Base-by-base conservation (phyloP, 78 protist species). In the Dictyostelium capitatum region DNA sequence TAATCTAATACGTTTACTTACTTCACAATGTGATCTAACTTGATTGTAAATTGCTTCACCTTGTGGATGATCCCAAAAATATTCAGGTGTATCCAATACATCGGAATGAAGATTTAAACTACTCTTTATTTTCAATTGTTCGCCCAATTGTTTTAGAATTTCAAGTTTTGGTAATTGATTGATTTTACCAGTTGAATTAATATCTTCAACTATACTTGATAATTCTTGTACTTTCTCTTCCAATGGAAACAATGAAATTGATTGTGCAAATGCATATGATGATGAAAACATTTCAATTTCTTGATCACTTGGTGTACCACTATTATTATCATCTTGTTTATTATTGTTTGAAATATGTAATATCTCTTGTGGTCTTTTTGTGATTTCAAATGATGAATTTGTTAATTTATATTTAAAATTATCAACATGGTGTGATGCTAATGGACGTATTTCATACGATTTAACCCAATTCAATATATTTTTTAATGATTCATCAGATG, bases 211-310 rank as follows among this genome's bases (percentile, higher is more conserved):
- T 11, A 57, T 75, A 12, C 56, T 65, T 46, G 74, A 41, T 11
- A 85, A 20, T 17, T 85, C 46, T 46, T 25, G 46, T 23, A 85
- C 83, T 14, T 65, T 37, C 25, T 72, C 92, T 46, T 85, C 92
- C 0, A 85, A 73, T n/a, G 59, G 74, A 50, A 74, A 74, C 8
- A 85, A 70, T 46, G 67, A 25, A 72, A 85, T 80, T 1, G 92
- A 85, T 51, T 85, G 92, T 19, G 92, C 92, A n/a, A 85, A 74
- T 46, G 92, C 92, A 85, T 85, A 85, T 1, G 92, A 85, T 37
- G 64, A 48, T 20, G 83, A 79, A 50, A 85, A 74, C 57, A 57
- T 85, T 43, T 85, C 92, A 28, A 73, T 75, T 4, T 73, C 69
- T 25, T 59, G 43, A 15, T 51, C 92, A 9, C 12, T 47, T 12